phyloP scores from a whole-genome alignment of 495 filamentous ascomycete genomes.

The Annulohypoxylon nitens region DNA sequence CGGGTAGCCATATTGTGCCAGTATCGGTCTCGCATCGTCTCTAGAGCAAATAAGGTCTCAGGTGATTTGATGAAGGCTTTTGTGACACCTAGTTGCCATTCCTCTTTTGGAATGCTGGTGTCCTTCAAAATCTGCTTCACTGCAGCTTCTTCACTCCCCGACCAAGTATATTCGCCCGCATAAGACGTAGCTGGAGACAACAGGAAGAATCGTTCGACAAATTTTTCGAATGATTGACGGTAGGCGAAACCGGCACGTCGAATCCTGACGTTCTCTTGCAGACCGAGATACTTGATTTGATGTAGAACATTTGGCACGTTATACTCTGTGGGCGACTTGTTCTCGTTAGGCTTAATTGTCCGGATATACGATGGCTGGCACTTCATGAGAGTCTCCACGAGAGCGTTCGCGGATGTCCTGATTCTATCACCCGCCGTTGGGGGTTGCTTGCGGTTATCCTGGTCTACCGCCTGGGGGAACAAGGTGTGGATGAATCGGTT shows the following conservation, averaged over 20 bases:
- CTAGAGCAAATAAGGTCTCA: slow-evolving; percentile 95
- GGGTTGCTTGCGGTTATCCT: slow-evolving; percentile 93
- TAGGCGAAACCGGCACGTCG: slow-evolving; percentile 97
- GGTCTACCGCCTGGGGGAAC: slow-evolving; percentile 94
- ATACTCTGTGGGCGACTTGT: slow-evolving; percentile 94
- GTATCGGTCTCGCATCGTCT: slow-evolving; percentile 97
- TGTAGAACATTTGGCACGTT: slow-evolving; percentile 92
- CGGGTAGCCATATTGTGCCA: slow-evolving; percentile 99
- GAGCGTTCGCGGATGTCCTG: slow-evolving; percentile 92
- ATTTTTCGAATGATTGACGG: slow-evolving; percentile 97
- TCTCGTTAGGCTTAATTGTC: slow-evolving; percentile 99
- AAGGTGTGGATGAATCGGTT: slow-evolving; percentile 88
- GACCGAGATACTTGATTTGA: slow-evolving; percentile 98
- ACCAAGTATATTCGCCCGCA: slow-evolving; percentile 97
- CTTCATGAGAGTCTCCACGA: slow-evolving; percentile 97
- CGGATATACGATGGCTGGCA: slow-evolving; percentile 96
- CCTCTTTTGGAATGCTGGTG: slow-evolving; percentile 91
- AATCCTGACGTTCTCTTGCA: slow-evolving; percentile 99
- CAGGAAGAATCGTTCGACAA: slow-evolving; percentile 96
- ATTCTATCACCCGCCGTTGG: slow-evolving; percentile 98
- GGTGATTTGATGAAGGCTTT: slow-evolving; percentile 99
- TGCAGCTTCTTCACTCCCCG: slow-evolving; percentile 84
- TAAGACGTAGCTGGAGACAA: slow-evolving; percentile 95
- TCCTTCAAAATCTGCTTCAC: slow-evolving; percentile 97
- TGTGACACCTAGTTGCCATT: slow-evolving; percentile 96